phyloP scores from a whole-genome alignment of 768 basidiomycete species.

The Boletus fagicola region DNA sequence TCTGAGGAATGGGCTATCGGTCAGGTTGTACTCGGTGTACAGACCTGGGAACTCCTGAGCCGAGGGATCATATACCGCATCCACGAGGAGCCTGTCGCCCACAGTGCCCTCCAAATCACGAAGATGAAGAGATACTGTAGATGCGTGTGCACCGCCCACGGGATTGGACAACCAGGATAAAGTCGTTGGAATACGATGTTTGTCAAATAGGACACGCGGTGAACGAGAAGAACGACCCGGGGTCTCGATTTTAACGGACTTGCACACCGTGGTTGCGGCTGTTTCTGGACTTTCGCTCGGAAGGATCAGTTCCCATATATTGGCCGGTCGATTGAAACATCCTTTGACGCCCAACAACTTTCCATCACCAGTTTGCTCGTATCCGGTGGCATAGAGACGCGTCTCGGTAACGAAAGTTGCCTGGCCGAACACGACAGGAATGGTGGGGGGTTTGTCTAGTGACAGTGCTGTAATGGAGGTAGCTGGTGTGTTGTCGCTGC shows the following conservation, averaged over 20 bases:
- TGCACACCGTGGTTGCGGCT: constrained; percentile 15
- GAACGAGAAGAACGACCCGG: constrained; percentile 53
- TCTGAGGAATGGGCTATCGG: constrained; percentile 41
- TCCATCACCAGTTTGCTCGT: constrained; percentile 55
- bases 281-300: constrained; percentile 3
- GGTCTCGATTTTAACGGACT: constrained; percentile 37
- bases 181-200: constrained; percentile 16
- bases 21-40: constrained; percentile 51
- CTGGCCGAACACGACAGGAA: constrained; percentile 50
- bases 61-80: constrained; percentile 40
- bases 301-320: constrained; percentile 53
- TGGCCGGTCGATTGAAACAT: constrained; percentile 58
- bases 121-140: constrained; percentile 50
- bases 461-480: constrained; percentile 13
- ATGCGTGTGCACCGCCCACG: constrained; percentile 58
- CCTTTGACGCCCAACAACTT: constrained; percentile 56
- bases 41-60: constrained; percentile 58
- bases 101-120: constrained; percentile 33
- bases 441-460: constrained; percentile 2
- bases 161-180: constrained; percentile 56
- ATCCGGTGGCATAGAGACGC: constrained; percentile 57
- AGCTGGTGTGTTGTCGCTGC: constrained; percentile 9
- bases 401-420: constrained; percentile 46
- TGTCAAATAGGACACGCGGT: constrained; percentile 44
- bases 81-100: constrained; percentile 36